Evolutionary conservation across 2,329 filamentous ascomycete genomes (phyloP), one percentile per base, ranked within the genome.

Genomic region (Cladosporium austrohemisphaericum): DNA sequence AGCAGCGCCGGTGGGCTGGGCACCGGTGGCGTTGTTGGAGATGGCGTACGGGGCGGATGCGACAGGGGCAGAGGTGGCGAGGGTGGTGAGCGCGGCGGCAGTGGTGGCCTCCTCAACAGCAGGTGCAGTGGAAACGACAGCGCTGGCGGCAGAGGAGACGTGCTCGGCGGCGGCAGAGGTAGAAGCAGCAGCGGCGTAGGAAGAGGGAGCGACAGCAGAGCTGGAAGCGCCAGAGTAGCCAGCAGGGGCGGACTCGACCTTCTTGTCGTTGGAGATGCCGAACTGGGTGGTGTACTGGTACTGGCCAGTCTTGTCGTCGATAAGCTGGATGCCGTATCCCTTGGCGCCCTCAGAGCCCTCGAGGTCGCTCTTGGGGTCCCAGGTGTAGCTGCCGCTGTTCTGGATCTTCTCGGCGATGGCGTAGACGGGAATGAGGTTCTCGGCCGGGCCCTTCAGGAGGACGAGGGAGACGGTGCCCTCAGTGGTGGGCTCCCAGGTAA

Each of bases 201-300:
- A 49, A 20, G 52, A 40, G 14, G 52, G 10, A 35, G 47, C 45
- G 40, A 35, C 23, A 11, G 29, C 32, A 16, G 29, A 22, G 16
- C 22, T 26, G n/a, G 25, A 46, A 11, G 55, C 41, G 35, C 18
- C 45, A 26, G 40, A 40, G 88, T 91, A 23, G 89, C 86, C 40
- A 14, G 51, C 36, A 35, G 61, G 60, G 25, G 60, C 52, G 8
- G 43, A 29, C 19, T 31, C 14, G 14, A n/a, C 44, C 33, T 38
- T 37, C 47, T 64, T 52, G 37, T 63, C 49, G 61, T 76, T 76
- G 53, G 68, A 71, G 69, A 84, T 73, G 59, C 80, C 80, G 70
- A 83, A 83, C 65, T 83, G 79, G 51, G 77, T 78, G 35, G 75
- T 77, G 68, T 75, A 81, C 38, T 84, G 80, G 74, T 79, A 84